Evolutionary conservation across 83 land plant genomes (phyloP).

Genomic region (Isoetes engelmannii): DNA sequence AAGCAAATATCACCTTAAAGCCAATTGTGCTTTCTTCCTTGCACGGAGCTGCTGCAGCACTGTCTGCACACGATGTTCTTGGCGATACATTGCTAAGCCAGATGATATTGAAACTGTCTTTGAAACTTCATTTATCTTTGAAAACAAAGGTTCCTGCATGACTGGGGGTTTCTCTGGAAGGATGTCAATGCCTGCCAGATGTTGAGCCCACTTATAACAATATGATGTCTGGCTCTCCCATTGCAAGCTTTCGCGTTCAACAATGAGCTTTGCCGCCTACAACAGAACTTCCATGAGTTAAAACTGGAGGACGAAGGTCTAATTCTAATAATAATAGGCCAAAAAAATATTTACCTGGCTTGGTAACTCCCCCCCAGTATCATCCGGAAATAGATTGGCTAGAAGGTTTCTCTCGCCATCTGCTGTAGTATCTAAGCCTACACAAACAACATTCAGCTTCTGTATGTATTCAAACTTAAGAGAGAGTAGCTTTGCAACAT

Average conservation of each 20-base stretch:
- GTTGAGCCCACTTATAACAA: conserved; percentile 96
- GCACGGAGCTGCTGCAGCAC: conserved; percentile 67
- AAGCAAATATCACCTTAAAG: conserved; percentile 57
- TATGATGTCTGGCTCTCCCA: conserved; percentile 51
- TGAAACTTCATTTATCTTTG: conserved; percentile 20
- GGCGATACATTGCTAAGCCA: conserved; percentile 64
- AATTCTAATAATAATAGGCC: conserved; percentile 3
- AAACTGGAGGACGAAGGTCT: background rate
- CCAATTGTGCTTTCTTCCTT: conserved; percentile 78
- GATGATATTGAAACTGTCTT: conserved; percentile 36
- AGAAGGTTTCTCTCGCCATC: conserved; percentile 39
- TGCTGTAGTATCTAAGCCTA: conserved; percentile 57
- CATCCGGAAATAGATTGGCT: conserved; percentile 89
- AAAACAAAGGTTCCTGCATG: conserved; percentile 24
- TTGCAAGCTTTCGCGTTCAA: conserved; percentile 40
- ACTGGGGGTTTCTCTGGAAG: conserved; percentile 73
- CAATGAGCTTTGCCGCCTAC: conserved; percentile 65
- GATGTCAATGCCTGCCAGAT: conserved; percentile 89
- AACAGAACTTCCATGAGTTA: background rate
- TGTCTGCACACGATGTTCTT: conserved; percentile 75
- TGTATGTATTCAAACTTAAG: conserved; percentile 75
- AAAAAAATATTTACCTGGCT: conserved; percentile 48
- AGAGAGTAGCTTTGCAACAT: conserved; percentile 49
- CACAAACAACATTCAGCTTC: conserved; percentile 77
- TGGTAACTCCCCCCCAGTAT: conserved; percentile 89